A percentile compares a stretch with the other conserved stretches of the same genome.
Evolutionary conservation across 768 basidiomycete species (phyloP).

Genomic region (Psilocybe cubensis): DNA sequence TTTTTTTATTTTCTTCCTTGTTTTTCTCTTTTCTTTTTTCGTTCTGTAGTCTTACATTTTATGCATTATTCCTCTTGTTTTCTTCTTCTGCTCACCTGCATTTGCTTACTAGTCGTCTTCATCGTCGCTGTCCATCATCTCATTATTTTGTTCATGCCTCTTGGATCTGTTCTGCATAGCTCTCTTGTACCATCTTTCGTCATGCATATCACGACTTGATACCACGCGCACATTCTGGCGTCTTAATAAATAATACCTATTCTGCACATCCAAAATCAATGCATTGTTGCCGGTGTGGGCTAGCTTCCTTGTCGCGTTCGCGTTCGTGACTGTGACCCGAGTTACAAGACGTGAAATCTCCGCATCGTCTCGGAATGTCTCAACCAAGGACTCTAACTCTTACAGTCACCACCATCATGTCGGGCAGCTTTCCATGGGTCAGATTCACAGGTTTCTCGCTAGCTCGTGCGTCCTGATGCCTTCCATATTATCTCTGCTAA

Average conservation of each 20-base stretch:
- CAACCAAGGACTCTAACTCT: conserved; percentile 3
- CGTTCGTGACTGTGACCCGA: conserved; percentile 10
- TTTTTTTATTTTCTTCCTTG: neutral
- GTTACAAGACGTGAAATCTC: conserved; percentile 10
- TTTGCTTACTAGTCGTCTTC: conserved; percentile 2
- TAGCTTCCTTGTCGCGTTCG: neutral
- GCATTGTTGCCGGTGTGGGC: neutral
- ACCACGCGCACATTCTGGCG: neutral
- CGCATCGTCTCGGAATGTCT: neutral
- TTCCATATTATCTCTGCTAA: conserved; percentile 5
- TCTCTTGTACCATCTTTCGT: conserved; percentile 9
- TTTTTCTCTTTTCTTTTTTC: neutral
- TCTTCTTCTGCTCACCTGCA: conserved; percentile 1
- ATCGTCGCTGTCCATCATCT: neutral
- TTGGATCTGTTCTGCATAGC: conserved; percentile 17
- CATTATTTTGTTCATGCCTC: conserved; percentile 6
- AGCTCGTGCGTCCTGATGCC: conserved; percentile 45
- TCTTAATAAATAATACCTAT: conserved; percentile 5
- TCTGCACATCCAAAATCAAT: neutral
- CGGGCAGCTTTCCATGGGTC: conserved; percentile 56
- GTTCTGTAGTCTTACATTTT: neutral
- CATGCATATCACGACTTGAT: conserved; percentile 3
- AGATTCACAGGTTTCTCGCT: conserved; percentile 50
- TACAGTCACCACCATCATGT: conserved; percentile 9
- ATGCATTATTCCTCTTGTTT: conserved; percentile 3